These are phyloP conservation scores for Tricholoma sp. DNA, from an alignment of 768 basidiomycete species.

Conservation along the genomic window DNA sequence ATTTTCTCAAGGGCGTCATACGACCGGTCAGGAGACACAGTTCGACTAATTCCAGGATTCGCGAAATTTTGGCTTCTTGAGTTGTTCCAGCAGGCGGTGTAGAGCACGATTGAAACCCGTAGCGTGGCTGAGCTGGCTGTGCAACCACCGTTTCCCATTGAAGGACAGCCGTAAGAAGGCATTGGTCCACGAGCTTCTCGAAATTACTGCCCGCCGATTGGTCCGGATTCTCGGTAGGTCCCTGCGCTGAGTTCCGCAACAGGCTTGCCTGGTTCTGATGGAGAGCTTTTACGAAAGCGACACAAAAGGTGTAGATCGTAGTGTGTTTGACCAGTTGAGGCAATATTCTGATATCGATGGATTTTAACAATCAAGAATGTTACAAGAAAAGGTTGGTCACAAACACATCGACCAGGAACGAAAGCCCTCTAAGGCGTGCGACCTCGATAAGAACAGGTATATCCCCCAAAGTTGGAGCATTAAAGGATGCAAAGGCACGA, in stretches of 20 bases:
- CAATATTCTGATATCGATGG: slow-evolving; percentile 13
- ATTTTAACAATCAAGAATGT: background rate
- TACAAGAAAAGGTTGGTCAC: slow-evolving; percentile 4
- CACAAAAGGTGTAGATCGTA: slow-evolving; percentile 17
- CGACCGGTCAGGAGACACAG: slow-evolving; percentile 17
- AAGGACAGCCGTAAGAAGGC: slow-evolving; percentile 11
- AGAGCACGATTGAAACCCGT: background rate
- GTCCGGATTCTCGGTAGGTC: background rate
- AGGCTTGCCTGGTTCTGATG: slow-evolving; percentile 11
- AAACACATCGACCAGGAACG: slow-evolving; percentile 17
- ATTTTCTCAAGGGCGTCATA: slow-evolving; percentile 13
- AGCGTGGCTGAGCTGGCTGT: slow-evolving; percentile 1
- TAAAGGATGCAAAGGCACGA: slow-evolving; percentile 17
- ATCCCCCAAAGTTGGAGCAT: slow-evolving; percentile 12
- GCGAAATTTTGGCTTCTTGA: slow-evolving; percentile 15
- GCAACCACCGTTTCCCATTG: slow-evolving; percentile 15
- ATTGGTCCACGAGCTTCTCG: slow-evolving; percentile 13
- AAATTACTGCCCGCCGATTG: background rate
- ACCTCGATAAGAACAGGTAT: slow-evolving; percentile 20
- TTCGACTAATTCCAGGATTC: slow-evolving; percentile 21
- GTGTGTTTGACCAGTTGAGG: slow-evolving; percentile 17
- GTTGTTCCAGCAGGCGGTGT: background rate
- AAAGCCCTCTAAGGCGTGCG: slow-evolving; percentile 13
- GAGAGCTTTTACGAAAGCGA: slow-evolving; percentile 20
- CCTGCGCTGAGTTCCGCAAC: slow-evolving; percentile 3